A percentile compares a stretch with the other conserved stretches of the same genome.
Conservation (phyloP, 2,329 filamentous ascomycete genomes). For the Juglanconis juglandina region DNA sequence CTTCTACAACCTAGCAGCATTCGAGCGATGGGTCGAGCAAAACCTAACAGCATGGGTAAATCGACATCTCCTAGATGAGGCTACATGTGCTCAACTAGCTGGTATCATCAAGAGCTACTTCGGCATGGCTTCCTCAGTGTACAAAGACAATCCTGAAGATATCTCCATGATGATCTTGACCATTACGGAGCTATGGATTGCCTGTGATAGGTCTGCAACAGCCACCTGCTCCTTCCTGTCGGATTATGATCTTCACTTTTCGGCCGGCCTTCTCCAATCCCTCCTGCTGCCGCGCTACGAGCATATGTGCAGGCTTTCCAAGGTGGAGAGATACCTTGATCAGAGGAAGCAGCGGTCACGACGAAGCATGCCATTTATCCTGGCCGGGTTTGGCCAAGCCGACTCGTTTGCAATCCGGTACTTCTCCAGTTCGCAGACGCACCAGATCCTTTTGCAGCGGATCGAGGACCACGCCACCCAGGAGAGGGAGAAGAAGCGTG, state of each 20-base stretch:
- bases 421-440: slow-evolving; percentile 40
- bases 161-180: slow-evolving; percentile 55
- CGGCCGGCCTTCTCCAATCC: slow-evolving; percentile 34
- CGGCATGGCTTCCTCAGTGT: slow-evolving; percentile 24
- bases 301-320: slow-evolving; percentile 43
- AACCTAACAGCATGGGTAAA: too few relatives aligned
- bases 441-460: slow-evolving; percentile 30
- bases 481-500: slow-evolving; percentile 27
- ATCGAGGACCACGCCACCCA: slow-evolving; percentile 39
- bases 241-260: slow-evolving; percentile 46
- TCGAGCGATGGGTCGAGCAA: too few relatives aligned
- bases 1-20: too few relatives aligned
- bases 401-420: slow-evolving; percentile 45
- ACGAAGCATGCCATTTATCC: slow-evolving; percentile 29
- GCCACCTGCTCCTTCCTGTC: slow-evolving; percentile 36
- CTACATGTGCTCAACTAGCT: background rate
- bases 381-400: slow-evolving; percentile 31
- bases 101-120: slow-evolving; percentile 34
- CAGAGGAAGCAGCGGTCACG: slow-evolving; percentile 23
- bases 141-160: slow-evolving; percentile 40
- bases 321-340: slow-evolving; percentile 46
- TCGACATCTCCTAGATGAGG: too few relatives aligned
- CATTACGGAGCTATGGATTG: slow-evolving; percentile 56
- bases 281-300: slow-evolving; percentile 40
- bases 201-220: slow-evolving; percentile 47